These are phyloP conservation scores for Huntiella savannae DNA, from an alignment of 2,329 filamentous ascomycete species.

Conservation along the genomic window DNA sequence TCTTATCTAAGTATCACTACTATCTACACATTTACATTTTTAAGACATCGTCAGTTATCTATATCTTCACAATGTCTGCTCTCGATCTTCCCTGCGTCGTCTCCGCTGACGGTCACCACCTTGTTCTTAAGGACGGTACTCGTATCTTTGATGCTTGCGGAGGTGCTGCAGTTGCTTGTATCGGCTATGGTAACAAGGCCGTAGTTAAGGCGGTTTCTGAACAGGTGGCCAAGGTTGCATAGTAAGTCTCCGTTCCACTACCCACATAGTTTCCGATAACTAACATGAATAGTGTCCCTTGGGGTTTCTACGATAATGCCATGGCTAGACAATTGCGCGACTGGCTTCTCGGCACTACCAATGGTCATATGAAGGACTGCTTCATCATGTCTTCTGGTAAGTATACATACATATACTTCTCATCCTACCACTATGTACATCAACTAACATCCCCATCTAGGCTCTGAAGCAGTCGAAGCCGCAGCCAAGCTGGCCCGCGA, in stretches of 20 bases:
- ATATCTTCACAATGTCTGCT: not conserved
- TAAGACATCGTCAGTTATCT: not conserved
- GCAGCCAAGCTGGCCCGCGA: constrained; percentile 30
- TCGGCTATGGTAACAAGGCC: constrained; percentile 46
- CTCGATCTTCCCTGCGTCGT: not conserved
- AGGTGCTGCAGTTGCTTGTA: constrained; percentile 52
- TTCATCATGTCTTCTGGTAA: constrained; percentile 21
- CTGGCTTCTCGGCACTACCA: constrained; percentile 16
- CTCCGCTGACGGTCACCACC: constrained; percentile 14
- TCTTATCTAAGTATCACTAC: not conserved
- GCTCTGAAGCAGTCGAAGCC: constrained; percentile 33
- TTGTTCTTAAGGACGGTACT: constrained; percentile 23
- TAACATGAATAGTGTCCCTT: constrained; percentile 5
- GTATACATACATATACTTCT: not conserved
- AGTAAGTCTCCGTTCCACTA: constrained; percentile 1
- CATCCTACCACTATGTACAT: not conserved
- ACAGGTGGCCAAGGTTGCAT: constrained; percentile 22
- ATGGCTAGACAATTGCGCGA: constrained; percentile 1
- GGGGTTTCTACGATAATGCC: constrained; percentile 8
- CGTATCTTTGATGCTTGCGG: constrained; percentile 51
- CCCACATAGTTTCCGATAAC: not conserved
- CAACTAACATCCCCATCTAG: constrained; percentile 16
- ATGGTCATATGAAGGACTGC: constrained; percentile 18
- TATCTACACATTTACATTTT: too few relatives aligned
- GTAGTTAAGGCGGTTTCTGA: constrained; percentile 38